Evolutionary conservation across 192 early-diverging fungal species (phyloP).

Genomic region (Umbelopsis sp.): DNA sequence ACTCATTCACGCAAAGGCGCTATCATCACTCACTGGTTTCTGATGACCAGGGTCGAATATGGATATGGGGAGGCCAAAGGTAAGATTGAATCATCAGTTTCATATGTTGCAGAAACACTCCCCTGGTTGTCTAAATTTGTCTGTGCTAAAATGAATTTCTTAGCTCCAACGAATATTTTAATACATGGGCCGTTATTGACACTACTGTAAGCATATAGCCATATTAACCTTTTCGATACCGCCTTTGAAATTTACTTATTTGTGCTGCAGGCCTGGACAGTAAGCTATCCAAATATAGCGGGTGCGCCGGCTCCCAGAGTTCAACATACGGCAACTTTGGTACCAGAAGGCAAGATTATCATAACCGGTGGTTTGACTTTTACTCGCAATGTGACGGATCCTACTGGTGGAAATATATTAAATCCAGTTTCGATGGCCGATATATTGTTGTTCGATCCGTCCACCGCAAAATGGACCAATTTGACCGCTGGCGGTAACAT

Average conservation of each 20-base stretch:
- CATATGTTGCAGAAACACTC: neutral
- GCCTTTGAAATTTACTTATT: neutral
- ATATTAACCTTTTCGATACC: neutral
- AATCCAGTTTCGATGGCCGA: slow-evolving; percentile 35
- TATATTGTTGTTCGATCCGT: slow-evolving; percentile 26
- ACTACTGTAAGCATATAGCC: slow-evolving; percentile 10
- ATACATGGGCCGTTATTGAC: slow-evolving; percentile 27
- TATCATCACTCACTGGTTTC: slow-evolving; percentile 30
- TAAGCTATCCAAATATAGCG: slow-evolving; percentile 19
- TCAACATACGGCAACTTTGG: slow-evolving; percentile 36
- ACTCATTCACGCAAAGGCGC: neutral
- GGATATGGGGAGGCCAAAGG: slow-evolving; percentile 39
- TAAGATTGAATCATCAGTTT: neutral
- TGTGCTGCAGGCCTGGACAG: slow-evolving; percentile 25
- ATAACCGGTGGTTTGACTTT: slow-evolving; percentile 35
- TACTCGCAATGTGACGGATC: slow-evolving; percentile 35
- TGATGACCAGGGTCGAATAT: slow-evolving; percentile 33
- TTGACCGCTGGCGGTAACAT: slow-evolving; percentile 39
- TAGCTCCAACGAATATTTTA: slow-evolving; percentile 18
- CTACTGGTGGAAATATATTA: slow-evolving; percentile 20
- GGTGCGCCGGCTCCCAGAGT: slow-evolving; percentile 25
- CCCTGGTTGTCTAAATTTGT: neutral
- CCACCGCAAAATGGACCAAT: slow-evolving; percentile 26
- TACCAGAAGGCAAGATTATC: slow-evolving; percentile 25
- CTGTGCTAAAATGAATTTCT: neutral